Evolutionary conservation across 768 basidiomycete genomes (phyloP), one percentile per base, ranked within the genome.

Genomic region (Psilocybe cyanescens): DNA sequence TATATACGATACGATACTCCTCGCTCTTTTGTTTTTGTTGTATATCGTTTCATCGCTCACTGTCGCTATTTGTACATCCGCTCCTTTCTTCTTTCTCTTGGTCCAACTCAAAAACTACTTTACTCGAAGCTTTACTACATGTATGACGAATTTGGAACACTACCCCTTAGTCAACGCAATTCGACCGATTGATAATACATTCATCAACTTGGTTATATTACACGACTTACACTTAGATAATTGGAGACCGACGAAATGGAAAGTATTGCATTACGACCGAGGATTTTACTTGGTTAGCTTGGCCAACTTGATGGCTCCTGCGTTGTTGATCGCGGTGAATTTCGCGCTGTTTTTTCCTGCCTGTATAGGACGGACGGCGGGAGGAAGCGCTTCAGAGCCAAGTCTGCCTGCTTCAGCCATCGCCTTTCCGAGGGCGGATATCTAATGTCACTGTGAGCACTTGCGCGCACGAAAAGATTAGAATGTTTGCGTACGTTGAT

Each of bases 301-400:
- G 7, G 79, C 82, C 37, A 88, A 70, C 50, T 73, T 74, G 47
- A 78, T 57, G 4, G 85, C 79, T 33, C 83, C 86, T 30, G 75
- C 67, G 67, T 90, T 91, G 4, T 68, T 70, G 47, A 91, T 77
- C n/a, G 84, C n/a, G 1, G 86, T 88, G 60, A 84, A 90, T 49
- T 66, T 69, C 0, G 72, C 70, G 6, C 67, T 80, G 1, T 74
- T 75, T 44, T 71, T 69, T 2, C 76, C 81, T 35, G 11, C 76
- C 67, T 80, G 78, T 12, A 72, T 73, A 2, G 86, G 81, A 1
- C 73, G 69, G 0, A 78, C 81, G n/a, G 70, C 37, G 3, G 63
- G 48, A 71, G 16, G 81, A 8, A 91, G 74, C 0, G 65, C 73
- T 0, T 79, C 70, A 0, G 84, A 81, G 1, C 89, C 89, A 2